A percentile compares a stretch with the other conserved stretches of the same genome.
These are phyloP conservation scores for Schizosaccharomyces japonicus DNA, from an alignment of 805 yeast genomes.

Conservation along the genomic window DNA sequence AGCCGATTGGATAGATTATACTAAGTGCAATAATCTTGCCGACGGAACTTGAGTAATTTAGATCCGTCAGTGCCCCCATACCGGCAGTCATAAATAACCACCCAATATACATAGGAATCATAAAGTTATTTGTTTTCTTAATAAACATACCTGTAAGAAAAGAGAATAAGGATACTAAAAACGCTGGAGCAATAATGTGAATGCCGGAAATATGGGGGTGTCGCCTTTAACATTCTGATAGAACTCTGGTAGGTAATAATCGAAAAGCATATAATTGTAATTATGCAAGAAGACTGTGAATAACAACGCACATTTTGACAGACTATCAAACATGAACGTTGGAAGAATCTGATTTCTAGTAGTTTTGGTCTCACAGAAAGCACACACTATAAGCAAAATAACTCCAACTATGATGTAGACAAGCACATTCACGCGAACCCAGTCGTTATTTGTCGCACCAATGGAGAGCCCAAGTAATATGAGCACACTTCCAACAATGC, in stretches of 20 bases:
- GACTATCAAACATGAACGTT: constrained; percentile 19
- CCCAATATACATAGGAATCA: constrained; percentile 19
- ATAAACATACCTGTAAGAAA: constrained; percentile 20
- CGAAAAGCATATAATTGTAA: constrained; percentile 15
- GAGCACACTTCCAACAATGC: constrained; percentile 23
- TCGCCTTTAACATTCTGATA: constrained; percentile 26
- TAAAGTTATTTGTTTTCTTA: constrained; percentile 20
- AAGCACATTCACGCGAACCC: constrained; percentile 34
- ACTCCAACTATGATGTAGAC: constrained; percentile 25
- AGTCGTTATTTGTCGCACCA: constrained; percentile 29
- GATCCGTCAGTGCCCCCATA: constrained; percentile 20
- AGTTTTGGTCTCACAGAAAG: constrained; percentile 14
- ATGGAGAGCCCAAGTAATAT: constrained; percentile 28
- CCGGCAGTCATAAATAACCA: constrained; percentile 22
- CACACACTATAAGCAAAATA: constrained; percentile 14
- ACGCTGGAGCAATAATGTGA: constrained; percentile 22
- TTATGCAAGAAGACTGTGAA: constrained; percentile 20
- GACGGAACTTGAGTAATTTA: constrained; percentile 18
- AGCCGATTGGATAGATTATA: constrained; percentile 24
- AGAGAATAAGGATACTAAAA: constrained; percentile 20
- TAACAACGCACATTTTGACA: constrained; percentile 20
- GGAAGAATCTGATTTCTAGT: constrained; percentile 27
- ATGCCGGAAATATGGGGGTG: constrained; percentile 25
- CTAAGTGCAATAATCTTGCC: constrained; percentile 22
- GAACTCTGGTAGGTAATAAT: constrained; percentile 23